phyloP scores from a whole-genome alignment of 2,329 filamentous ascomycete genomes.

The Daldinia sp. region DNA sequence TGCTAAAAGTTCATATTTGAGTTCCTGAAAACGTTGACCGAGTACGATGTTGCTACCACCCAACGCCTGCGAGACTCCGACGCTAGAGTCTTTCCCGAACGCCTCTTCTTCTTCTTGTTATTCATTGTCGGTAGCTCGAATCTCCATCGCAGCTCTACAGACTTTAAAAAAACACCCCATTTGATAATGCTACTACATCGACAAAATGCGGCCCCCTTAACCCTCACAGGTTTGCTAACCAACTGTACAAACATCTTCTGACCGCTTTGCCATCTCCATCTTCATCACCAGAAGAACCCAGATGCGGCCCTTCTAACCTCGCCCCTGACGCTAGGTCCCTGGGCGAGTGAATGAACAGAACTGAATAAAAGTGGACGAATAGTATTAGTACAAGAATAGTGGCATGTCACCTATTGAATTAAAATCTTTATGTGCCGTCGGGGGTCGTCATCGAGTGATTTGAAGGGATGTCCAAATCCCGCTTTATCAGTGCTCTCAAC shows the following conservation, averaged over 20 bases:
- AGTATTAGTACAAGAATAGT: conserved; percentile 50
- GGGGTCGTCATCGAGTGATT: conserved; percentile 16
- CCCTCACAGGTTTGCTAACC: conserved; percentile 18
- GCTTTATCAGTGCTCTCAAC: conserved; percentile 25
- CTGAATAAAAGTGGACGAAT: conserved; percentile 34
- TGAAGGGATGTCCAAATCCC: conserved; percentile 31
- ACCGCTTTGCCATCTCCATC: background rate
- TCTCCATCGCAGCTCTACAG: conserved; percentile 27
- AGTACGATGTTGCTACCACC: conserved; percentile 40
- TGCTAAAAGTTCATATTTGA: conserved; percentile 26
- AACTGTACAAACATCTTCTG: conserved; percentile 26
- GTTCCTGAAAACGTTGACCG: conserved; percentile 35
- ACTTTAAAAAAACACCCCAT: conserved; percentile 12
- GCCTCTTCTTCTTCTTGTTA: conserved; percentile 20
- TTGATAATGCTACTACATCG: conserved; percentile 28
- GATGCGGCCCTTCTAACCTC: conserved; percentile 3
- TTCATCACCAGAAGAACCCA: background rate
- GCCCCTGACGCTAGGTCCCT: background rate
- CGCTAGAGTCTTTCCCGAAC: conserved; percentile 35
- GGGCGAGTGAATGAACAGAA: conserved; percentile 2
- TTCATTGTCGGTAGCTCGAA: conserved; percentile 25
- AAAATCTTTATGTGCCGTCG: conserved; percentile 30
- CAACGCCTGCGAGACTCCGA: conserved; percentile 34
- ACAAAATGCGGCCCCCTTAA: conserved; percentile 18
- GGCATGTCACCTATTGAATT: conserved; percentile 38